A percentile compares a stretch with the other conserved stretches of the same genome.
Conservation (phyloP, 2,329 filamentous ascomycete genomes). For the Coniosporium tulheliwenetii region DNA sequence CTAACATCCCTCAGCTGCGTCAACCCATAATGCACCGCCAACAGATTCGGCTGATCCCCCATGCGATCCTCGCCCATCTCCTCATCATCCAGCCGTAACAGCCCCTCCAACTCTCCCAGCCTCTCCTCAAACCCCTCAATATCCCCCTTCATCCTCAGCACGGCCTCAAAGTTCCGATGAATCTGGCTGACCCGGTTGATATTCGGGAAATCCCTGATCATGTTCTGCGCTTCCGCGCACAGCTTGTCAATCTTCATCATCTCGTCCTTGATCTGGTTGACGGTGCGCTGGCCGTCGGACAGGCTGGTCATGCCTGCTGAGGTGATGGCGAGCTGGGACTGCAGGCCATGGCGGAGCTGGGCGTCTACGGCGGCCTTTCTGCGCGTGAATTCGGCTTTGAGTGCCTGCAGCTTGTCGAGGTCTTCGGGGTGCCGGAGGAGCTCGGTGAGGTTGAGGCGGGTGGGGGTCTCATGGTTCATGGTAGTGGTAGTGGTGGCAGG, state of each 20-base stretch:
- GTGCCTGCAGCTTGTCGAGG: conserved; percentile 80
- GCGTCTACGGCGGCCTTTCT: conserved; percentile 88
- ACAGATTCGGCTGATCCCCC: conserved; percentile 81
- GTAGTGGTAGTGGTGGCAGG: not conserved
- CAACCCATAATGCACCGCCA: conserved; percentile 81
- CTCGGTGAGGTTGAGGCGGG: conserved; percentile 71
- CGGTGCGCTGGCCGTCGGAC: conserved; percentile 76
- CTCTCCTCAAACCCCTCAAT: conserved; percentile 76
- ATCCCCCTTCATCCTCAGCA: conserved; percentile 83
- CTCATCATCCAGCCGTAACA: conserved; percentile 70
- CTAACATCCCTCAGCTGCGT: conserved; percentile 85
- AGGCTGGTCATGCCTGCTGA: conserved; percentile 85
- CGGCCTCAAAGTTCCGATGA: conserved; percentile 88
- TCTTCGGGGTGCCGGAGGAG: conserved; percentile 91
- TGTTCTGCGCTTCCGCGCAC: conserved; percentile 91
- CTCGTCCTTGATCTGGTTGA: conserved; percentile 90
- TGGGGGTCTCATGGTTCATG: conserved; percentile 47
- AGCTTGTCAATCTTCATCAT: conserved; percentile 98
- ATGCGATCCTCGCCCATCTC: conserved; percentile 32
- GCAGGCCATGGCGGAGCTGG: conserved; percentile 73
- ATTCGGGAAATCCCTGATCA: conserved; percentile 90
- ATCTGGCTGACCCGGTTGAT: conserved; percentile 88
- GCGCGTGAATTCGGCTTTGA: conserved; percentile 85
- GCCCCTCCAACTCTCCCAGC: conserved; percentile 56
- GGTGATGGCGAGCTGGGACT: conserved; percentile 86